Evolutionary conservation across 345 rosid genomes (phyloP), one percentile per base, ranked within the genome.

Genomic region (Acer negundo): DNA sequence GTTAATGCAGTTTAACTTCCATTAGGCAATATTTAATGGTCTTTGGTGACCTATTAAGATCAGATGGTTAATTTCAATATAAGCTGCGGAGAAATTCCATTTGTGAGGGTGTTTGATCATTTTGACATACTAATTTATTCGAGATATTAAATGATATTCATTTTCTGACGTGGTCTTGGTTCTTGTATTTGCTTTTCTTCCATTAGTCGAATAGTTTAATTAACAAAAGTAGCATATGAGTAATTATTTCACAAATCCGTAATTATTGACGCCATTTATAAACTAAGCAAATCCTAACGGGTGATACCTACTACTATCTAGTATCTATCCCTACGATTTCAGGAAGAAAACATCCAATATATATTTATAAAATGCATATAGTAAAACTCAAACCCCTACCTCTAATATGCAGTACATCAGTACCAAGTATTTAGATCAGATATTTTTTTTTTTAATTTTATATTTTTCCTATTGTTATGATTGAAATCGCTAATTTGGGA

Each of bases 1-100:
- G 16, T 70, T 67, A 72, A 67, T 72, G 72, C 62, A 75, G 58
- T 42, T 69, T 77, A 80, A 62, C 71, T 81, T 79, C 78, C 70
- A 23, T 20, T 49, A 49, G 19, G 23, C 38, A 31, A 71, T 59
- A 66, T 65, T 75, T 46, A 8, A 59, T 12, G 23, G 0, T 44
- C 16, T 40, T 2, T 12, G 28, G 20, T n/a, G 40, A 17, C 23
- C 23, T 61, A 6, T 15, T 3, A 40, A 23, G 10, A 46, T 63
- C 35, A 17, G 22, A 42, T 19, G 26, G 62, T 73, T 51, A 69
- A 62, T 62, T 76, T 73, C 78, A 78, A 75, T 75, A 3, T 75
- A 75, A 78, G 75, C 77, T 71, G 77, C 74, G 19, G 55, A 51
- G 58, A 26, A 40, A 61, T 40, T 26, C 62, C 15, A 16, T 80